Percentiles rank a stretch among this genome's conserved stretches.
Evolutionary conservation across 225 moss, liverwort and hornwort species (phyloP).

Genomic region (Takakia lepidozioides): DNA sequence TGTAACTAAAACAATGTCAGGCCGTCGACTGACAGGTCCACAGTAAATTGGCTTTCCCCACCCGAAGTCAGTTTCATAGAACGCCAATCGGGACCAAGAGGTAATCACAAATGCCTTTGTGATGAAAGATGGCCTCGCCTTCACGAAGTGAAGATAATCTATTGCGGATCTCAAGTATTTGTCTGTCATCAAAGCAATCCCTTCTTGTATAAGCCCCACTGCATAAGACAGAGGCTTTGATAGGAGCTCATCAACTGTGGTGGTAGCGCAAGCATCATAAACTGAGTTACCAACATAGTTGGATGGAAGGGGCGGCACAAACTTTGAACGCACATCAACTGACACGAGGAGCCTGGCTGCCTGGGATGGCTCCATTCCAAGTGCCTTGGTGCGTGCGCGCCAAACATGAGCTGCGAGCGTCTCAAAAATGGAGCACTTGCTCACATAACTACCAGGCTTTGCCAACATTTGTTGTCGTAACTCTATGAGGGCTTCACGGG

Average conservation of each 20-base stretch:
- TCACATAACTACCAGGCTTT: no score
- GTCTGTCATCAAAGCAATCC: conserved; percentile 25
- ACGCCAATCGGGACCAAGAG: conserved; percentile 37
- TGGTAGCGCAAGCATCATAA: conserved; percentile 16
- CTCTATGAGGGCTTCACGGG: no score
- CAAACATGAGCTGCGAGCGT: conserved; percentile 26
- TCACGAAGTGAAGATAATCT: conserved; percentile 35
- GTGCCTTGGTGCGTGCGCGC: conserved; percentile 24
- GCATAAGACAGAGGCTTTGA: conserved; percentile 17
- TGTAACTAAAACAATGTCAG: not conserved
- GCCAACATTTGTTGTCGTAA: no score
- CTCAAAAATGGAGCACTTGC: conserved; percentile 8
- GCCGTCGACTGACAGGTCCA: conserved; percentile 14
- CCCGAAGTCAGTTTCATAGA: conserved; percentile 48
- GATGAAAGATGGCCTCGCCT: conserved; percentile 20
- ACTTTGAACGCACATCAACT: conserved; percentile 31
- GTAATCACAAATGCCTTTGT: conserved; percentile 27
- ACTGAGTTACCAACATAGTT: conserved; percentile 37
- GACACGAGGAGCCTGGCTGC: conserved; percentile 25
- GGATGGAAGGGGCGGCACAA: conserved; percentile 14
- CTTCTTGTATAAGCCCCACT: conserved; percentile 30
- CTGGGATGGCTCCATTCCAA: conserved; percentile 14
- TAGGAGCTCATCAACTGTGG: conserved; percentile 13
- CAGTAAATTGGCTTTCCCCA: conserved; percentile 41
- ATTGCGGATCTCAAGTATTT: conserved; percentile 27